These are phyloP conservation scores for Francoa sonchifolia DNA, from an alignment of 441 rosid genomes.

Conservation along the genomic window DNA sequence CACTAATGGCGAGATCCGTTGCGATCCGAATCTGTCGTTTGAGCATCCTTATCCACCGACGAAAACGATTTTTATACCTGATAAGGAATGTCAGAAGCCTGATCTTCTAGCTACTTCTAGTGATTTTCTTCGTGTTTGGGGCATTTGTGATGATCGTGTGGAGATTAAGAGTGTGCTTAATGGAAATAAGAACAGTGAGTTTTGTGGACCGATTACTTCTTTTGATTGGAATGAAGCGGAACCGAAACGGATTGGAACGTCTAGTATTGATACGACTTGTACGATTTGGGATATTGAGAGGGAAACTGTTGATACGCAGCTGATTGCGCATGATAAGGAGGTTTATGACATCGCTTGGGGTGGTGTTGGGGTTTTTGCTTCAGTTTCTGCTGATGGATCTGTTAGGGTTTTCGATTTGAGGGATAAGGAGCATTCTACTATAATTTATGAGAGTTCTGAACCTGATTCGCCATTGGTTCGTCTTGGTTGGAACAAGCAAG, in stretches of 20 bases:
- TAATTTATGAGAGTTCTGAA: slow-evolving; percentile 86
- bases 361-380: slow-evolving; percentile 91
- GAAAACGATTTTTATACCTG: slow-evolving; percentile 79
- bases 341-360: slow-evolving; percentile 99
- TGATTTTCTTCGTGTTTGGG: slow-evolving; percentile 88
- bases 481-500: slow-evolving; percentile 97
- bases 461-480: slow-evolving; percentile 85
- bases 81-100: slow-evolving; percentile 73
- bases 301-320: slow-evolving; percentile 82
- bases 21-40: slow-evolving; percentile 73
- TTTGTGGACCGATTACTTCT: slow-evolving; percentile 79
- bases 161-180: slow-evolving; percentile 61
- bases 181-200: slow-evolving; percentile 79
- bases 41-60: slow-evolving; percentile 90
- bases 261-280: slow-evolving; percentile 82
- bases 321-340: slow-evolving; percentile 89
- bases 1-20: slow-evolving; percentile 90
- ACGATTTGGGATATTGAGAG: slow-evolving; percentile 96
- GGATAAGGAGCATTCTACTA: slow-evolving; percentile 91
- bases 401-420: slow-evolving; percentile 87
- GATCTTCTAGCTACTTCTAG: slow-evolving; percentile 86
- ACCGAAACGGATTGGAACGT: slow-evolving; percentile 74
- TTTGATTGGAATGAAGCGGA: slow-evolving; percentile 97
- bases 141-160: slow-evolving; percentile 56
- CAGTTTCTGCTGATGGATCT: slow-evolving; percentile 93